Percentiles rank a stretch among this genome's conserved stretches.
phyloP scores from a whole-genome alignment of 768 basidiomycete genomes.

The Tylopilus sp. region DNA sequence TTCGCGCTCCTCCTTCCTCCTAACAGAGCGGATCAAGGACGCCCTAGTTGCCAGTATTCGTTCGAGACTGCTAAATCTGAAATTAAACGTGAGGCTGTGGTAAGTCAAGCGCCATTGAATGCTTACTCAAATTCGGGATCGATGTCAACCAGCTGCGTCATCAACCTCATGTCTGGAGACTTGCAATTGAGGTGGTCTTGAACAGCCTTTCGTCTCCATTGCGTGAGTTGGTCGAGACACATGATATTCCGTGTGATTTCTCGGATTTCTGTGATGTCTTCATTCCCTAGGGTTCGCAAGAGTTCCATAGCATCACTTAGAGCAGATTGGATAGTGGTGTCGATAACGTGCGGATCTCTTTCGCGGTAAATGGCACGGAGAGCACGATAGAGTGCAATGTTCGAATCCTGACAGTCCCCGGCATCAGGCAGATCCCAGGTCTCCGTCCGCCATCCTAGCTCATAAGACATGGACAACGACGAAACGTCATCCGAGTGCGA shows the following conservation, averaged over 20 bases:
- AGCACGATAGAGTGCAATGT: constrained; percentile 68
- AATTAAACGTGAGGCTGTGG: constrained; percentile 11
- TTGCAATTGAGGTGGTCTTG: constrained; percentile 29
- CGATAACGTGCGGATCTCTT: constrained; percentile 50
- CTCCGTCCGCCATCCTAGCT: constrained; percentile 90
- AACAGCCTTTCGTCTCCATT: constrained; percentile 47
- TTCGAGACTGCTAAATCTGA: constrained; percentile 74
- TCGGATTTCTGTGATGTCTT: constrained; percentile 76
- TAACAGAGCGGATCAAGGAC: constrained; percentile 71
- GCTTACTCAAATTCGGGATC: constrained; percentile 67
- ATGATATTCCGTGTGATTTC: constrained; percentile 68
- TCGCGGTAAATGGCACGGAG: constrained; percentile 82
- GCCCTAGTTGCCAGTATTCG: constrained; percentile 76
- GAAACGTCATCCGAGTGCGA: constrained; percentile 28
- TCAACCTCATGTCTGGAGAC: constrained; percentile 34
- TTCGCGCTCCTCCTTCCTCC: constrained; percentile 66
- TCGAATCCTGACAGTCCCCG: constrained; percentile 40
- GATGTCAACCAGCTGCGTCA: constrained; percentile 45
- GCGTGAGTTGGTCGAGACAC: constrained; percentile 72
- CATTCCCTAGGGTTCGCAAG: constrained; percentile 64
- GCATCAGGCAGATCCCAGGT: constrained; percentile 90
- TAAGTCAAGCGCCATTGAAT: background rate
- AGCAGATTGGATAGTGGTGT: constrained; percentile 45
- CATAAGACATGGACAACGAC: constrained; percentile 59
- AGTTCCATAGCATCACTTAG: constrained; percentile 60